phyloP scores from a whole-genome alignment of 805 yeast genomes.

The Metschnikowia aberdeeniae region DNA sequence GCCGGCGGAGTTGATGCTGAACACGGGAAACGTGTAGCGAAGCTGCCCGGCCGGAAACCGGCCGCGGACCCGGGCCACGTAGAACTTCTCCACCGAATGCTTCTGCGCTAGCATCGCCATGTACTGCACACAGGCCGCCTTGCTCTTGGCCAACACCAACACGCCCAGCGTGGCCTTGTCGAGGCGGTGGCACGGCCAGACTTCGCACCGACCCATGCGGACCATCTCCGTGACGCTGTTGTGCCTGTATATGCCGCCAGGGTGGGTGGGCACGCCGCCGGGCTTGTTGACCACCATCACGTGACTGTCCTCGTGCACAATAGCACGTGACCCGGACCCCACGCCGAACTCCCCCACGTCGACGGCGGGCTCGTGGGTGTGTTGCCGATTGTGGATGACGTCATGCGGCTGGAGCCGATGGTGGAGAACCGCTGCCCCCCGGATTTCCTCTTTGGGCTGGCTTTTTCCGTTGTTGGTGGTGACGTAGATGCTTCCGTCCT shows the following conservation, averaged over 20 bases:
- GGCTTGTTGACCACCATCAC: conserved; percentile 48
- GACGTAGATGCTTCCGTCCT: conserved; percentile 24
- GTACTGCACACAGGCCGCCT: conserved; percentile 27
- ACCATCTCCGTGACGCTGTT: conserved; percentile 44
- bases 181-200: conserved; percentile 47
- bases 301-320: conserved; percentile 35
- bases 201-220: conserved; percentile 23
- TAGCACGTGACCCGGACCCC: conserved; percentile 2
- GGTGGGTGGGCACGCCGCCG: conserved; percentile 52
- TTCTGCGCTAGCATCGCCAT: conserved; percentile 30
- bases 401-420: conserved; percentile 21
- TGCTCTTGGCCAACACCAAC: conserved; percentile 39
- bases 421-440: not conserved
- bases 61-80: conserved; percentile 43
- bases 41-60: conserved; percentile 32
- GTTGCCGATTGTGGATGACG: conserved; percentile 28
- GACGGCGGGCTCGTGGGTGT: conserved; percentile 43
- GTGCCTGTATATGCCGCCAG: conserved; percentile 41
- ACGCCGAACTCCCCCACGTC: conserved; percentile 23
- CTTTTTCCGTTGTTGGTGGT: conserved; percentile 13
- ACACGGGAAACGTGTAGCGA: conserved; percentile 38
- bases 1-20: conserved; percentile 32
- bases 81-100: conserved; percentile 33
- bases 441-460: conserved; percentile 3
- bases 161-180: conserved; percentile 53